Base-by-base conservation (phyloP, 2,329 filamentous ascomycete species). In the Ilyonectria mors-panacis region DNA sequence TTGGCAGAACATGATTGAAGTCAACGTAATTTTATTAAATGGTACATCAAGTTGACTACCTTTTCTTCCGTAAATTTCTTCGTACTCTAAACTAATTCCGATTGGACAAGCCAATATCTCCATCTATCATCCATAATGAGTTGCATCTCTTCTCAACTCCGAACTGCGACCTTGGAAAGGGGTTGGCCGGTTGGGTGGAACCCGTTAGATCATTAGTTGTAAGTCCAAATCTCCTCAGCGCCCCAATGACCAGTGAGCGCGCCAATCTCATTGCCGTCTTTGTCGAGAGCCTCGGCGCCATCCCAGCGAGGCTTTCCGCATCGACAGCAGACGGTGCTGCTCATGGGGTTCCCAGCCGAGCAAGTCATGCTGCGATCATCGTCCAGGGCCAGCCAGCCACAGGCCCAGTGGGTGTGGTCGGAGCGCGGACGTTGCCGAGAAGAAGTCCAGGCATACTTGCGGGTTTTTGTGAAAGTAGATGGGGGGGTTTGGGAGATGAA, bases 1-100 rank as follows among this genome's bases (percentile, higher is more conserved):
- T 42, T 42, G 39, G 15, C 30, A 42, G 17, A 19, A 42, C 5
- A n/a, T 8, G 21, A 21, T 30, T 21, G 50, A 10, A 35, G 50
- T 53, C 50, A 53, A 53, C 33, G 26, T 21, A 35, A 51, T 51
- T 19, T 51, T 21, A 35, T 53, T 19, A 30, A 51, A n/a, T 33
- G 33, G 2, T 42, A 1, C 39, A 42, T n/a, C 7, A n/a, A 42
- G 39, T 12, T 51, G 48, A 51, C 48, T 51, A 21, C 28, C 28
- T 33, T 51, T 51, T 33, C 30, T 12, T 19, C 48, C 48, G n/a
- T 33, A 9, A 2, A 42, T 42, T 42, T n/a, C 2, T 17, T 6
- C 15, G 39, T 42, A 9, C 15, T n/a, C 39, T n/a, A 12, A 33
- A 42, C n/a, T 8, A 15, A 42, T 1, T 7, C 15, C 5, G 17